Percentiles rank a stretch among this genome's conserved stretches.
Conservation (phyloP, 2,329 filamentous ascomycete genomes). For the Penicillium occitanis region DNA sequence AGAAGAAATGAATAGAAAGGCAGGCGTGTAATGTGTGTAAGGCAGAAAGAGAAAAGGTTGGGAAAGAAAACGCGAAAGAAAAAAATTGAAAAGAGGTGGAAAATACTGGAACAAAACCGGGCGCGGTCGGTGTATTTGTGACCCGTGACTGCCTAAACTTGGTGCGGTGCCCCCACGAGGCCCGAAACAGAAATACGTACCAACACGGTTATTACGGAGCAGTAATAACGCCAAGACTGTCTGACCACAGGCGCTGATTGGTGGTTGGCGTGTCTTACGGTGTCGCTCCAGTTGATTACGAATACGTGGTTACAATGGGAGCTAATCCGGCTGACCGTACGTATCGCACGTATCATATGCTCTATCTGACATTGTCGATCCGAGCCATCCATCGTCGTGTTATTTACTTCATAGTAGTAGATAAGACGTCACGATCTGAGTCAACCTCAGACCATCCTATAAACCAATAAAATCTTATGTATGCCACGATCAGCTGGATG, state of each 20-base stretch:
- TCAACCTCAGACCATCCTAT: neutral
- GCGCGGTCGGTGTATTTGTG: conserved; percentile 20
- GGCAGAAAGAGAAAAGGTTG: neutral
- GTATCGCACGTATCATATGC: conserved; percentile 12
- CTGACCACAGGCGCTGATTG: conserved; percentile 4
- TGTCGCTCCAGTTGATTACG: conserved; percentile 10
- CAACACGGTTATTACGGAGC: conserved; percentile 21
- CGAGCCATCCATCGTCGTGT: neutral
- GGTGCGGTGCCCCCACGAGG: neutral
- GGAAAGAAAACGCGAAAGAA: conserved; percentile 19
- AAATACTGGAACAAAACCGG: conserved; percentile 22
- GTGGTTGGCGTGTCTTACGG: neutral
- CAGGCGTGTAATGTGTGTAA: neutral
- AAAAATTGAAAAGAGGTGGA: conserved; percentile 19
- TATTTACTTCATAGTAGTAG: neutral
- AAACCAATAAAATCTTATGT: neutral
- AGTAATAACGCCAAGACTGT: conserved; percentile 2
- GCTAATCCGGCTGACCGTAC: neutral
- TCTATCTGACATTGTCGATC: neutral
- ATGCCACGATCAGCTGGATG: neutral
- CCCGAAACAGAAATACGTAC: conserved; percentile 10
- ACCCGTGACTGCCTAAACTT: conserved; percentile 15
- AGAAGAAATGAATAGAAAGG: neutral
- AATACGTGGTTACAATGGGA: conserved; percentile 12
- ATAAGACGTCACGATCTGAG: neutral